These are phyloP conservation scores for Yarrowia osloensis DNA, from an alignment of 805 yeast genomes.

Conservation along the genomic window DNA sequence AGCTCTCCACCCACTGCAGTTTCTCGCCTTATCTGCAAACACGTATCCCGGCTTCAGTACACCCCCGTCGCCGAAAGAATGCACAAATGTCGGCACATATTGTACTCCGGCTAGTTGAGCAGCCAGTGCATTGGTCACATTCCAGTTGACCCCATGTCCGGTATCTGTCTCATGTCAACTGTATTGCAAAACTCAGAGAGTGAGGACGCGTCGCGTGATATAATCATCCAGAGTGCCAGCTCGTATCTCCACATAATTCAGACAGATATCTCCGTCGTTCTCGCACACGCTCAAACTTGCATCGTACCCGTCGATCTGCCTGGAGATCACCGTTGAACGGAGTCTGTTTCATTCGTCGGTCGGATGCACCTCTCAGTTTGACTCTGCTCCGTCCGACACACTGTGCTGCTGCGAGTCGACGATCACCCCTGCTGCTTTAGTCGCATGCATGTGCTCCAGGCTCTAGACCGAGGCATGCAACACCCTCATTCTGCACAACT, in stretches of 20 bases:
- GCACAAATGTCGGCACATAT: too few species aligned
- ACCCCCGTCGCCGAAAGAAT: too few species aligned
- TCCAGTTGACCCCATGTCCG: background rate
- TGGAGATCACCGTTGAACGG: constrained; percentile 4
- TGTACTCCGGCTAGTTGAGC: too few species aligned
- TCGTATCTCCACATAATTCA: background rate
- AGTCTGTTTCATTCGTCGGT: background rate
- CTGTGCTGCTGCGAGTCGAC: background rate
- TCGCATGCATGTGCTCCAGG: background rate
- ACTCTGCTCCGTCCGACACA: background rate
- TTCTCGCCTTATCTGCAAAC: too few species aligned
- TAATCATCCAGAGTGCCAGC: too few species aligned
- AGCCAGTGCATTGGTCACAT: background rate
- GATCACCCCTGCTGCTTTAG: background rate
- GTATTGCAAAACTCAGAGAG: background rate
- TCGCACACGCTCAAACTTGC: background rate
- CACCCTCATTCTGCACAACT: too few species aligned
- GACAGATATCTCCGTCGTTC: background rate
- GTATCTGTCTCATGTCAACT: background rate
- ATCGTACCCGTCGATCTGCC: background rate
- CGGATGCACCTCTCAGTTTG: background rate
- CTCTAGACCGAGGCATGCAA: background rate
- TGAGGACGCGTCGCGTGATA: background rate
- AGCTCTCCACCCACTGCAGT: too few species aligned
- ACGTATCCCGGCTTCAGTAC: too few species aligned